phyloP scores from a whole-genome alignment of 1,284 basidiomycete species.

The Tylopilus orsonianus region DNA sequence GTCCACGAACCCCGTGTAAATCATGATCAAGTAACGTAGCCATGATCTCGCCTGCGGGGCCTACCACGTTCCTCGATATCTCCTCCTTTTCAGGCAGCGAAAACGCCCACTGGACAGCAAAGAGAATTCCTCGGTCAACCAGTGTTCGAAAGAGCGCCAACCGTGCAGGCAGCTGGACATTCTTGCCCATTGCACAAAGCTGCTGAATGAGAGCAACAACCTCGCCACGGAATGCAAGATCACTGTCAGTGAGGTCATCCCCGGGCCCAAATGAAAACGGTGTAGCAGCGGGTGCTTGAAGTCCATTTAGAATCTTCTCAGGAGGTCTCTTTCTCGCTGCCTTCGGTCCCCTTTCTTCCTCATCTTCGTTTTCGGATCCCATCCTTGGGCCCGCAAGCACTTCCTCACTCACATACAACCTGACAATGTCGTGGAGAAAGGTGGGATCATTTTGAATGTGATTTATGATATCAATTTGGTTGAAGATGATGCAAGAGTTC shows the following conservation, averaged over 20 bases:
- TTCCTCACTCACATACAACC: slow-evolving; percentile 72
- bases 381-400: slow-evolving; percentile 43
- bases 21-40: slow-evolving; percentile 91
- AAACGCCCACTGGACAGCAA: slow-evolving; percentile 91
- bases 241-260: slow-evolving; percentile 47
- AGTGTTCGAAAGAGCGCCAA: slow-evolving; percentile 88
- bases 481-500: slow-evolving; percentile 97
- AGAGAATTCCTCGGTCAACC: slow-evolving; percentile 86
- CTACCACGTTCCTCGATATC: slow-evolving; percentile 50
- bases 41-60: slow-evolving; percentile 86
- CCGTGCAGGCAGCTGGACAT: slow-evolving; percentile 86
- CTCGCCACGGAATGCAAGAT: slow-evolving; percentile 61
- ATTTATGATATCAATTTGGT: slow-evolving; percentile 96
- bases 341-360: slow-evolving; percentile 25
- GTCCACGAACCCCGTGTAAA: slow-evolving; percentile 80
- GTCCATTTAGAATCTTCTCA: slow-evolving; percentile 33
- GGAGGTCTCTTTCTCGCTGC: slow-evolving; percentile 30
- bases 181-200: slow-evolving; percentile 94
- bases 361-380: slow-evolving; percentile 32
- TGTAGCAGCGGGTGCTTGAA: slow-evolving; percentile 23
- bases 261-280: slow-evolving; percentile 53
- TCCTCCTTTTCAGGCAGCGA: slow-evolving; percentile 50
- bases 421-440: slow-evolving; percentile 80
- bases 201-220: slow-evolving; percentile 89
- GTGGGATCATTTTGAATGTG: slow-evolving; percentile 80